A percentile compares a stretch with the other conserved stretches of the same genome.
Evolutionary conservation across 2,329 filamentous ascomycete genomes (phyloP).

Genomic region (Cercospora canescens): DNA sequence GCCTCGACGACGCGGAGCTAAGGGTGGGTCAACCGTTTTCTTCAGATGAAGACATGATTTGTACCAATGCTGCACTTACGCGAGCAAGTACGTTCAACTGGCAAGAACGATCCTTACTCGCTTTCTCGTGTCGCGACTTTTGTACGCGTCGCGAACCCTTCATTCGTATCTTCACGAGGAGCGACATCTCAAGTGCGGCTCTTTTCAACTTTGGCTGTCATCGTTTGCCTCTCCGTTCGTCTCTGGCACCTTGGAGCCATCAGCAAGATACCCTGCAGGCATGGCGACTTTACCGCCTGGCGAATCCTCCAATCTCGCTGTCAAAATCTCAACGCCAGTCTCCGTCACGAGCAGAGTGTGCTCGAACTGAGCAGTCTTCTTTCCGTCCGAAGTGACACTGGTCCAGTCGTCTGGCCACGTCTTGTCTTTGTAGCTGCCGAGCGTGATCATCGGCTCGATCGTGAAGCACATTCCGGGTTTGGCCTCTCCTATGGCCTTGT

Average conservation of each 20-base stretch:
- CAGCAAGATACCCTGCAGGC: slow-evolving; percentile 23
- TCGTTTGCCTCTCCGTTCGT: slow-evolving; percentile 11
- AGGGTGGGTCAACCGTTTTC: not conserved
- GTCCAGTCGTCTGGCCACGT: slow-evolving; percentile 99
- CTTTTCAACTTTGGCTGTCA: not conserved
- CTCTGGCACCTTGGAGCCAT: slow-evolving; percentile 18
- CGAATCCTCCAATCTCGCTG: slow-evolving; percentile 69
- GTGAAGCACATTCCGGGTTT: slow-evolving; percentile 99
- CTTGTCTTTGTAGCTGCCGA: slow-evolving; percentile 87
- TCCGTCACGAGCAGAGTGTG: slow-evolving; percentile 83
- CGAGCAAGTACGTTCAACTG: not conserved
- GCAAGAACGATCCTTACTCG: not conserved
- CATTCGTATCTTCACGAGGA: not conserved
- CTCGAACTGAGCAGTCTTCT: slow-evolving; percentile 89
- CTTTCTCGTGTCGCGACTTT: not conserved
- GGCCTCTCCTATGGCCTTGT: slow-evolving; percentile 91
- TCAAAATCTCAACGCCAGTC: slow-evolving; percentile 77
- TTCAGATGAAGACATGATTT: not conserved
- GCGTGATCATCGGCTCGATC: slow-evolving; percentile 96
- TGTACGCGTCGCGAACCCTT: not conserved
- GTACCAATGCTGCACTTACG: not conserved
- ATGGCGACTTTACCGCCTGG: slow-evolving; percentile 61
- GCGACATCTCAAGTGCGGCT: not conserved
- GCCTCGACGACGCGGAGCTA: not conserved
- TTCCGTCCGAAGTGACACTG: slow-evolving; percentile 87